These are phyloP conservation scores for Leishmania gerbilli DNA, from an alignment of 208 protist species.

Conservation along the genomic window DNA sequence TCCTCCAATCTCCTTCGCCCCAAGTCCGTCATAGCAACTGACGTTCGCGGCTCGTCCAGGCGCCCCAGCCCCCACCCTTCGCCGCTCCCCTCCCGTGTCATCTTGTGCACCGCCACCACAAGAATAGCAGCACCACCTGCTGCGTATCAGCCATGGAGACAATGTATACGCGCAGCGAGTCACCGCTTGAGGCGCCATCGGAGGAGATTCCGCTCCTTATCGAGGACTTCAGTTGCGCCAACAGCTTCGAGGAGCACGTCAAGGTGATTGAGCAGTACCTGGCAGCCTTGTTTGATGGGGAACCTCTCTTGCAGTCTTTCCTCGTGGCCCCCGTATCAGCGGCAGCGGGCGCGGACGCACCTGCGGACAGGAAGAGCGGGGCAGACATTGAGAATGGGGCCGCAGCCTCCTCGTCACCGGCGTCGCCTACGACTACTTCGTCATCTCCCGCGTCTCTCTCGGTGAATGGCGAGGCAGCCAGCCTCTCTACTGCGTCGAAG, in stretches of 20 bases:
- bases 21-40: background rate
- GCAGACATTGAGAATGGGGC: background rate
- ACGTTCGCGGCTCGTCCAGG: background rate
- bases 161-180: background rate
- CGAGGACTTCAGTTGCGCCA: constrained; percentile 77
- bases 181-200: background rate
- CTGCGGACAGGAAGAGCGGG: background rate
- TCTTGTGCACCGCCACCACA: background rate
- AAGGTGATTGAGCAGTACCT: constrained; percentile 59
- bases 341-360: background rate
- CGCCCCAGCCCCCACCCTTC: background rate
- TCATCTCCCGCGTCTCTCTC: constrained; percentile 23
- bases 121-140: background rate
- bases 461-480: background rate
- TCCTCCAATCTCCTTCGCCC: background rate
- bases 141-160: constrained; percentile 2
- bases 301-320: constrained; percentile 44
- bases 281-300: constrained; percentile 40
- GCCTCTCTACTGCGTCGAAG: background rate
- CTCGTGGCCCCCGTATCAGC: constrained; percentile 18
- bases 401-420: background rate
- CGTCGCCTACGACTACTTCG: background rate
- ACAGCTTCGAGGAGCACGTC: constrained; percentile 65
- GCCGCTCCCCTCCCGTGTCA: background rate
- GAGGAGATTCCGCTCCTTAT: constrained; percentile 70